A percentile compares a stretch with the other conserved stretches of the same genome.
Evolutionary conservation across 306 rosid species (phyloP).

Genomic region (Inga oerstediana): DNA sequence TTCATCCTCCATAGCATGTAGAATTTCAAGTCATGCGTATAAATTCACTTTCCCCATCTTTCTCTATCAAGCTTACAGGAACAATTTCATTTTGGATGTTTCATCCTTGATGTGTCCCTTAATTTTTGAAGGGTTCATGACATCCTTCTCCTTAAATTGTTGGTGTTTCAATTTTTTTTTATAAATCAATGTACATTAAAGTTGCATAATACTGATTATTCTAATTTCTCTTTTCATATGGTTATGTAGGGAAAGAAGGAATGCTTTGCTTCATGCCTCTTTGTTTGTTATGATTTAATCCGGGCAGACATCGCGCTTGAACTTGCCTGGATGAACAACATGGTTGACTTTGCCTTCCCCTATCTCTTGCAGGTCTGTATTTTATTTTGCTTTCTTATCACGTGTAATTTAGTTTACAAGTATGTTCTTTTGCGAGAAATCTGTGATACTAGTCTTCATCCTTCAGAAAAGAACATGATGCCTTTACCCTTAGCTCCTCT

Average conservation of each 20-base stretch:
- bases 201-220: constrained; percentile 1
- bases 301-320: constrained; percentile 87
- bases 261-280: constrained; percentile 96
- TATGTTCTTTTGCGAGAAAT: background rate
- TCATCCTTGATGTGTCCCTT: background rate
- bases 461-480: background rate
- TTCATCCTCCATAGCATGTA: background rate
- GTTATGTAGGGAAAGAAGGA: constrained; percentile 94
- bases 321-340: constrained; percentile 95
- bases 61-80: constrained; percentile 4
- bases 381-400: constrained; percentile 16
- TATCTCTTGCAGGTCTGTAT: constrained; percentile 79
- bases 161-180: constrained; percentile 11
- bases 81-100: background rate
- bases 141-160: background rate
- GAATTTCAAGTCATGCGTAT: constrained; percentile 17
- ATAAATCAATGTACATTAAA: background rate
- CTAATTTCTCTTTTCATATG: constrained; percentile 28
- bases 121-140: constrained; percentile 4
- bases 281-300: constrained; percentile 92
- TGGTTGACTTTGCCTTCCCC: constrained; percentile 94
- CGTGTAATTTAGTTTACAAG: background rate
- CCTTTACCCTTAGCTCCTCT: background rate
- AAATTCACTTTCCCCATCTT: constrained; percentile 22
- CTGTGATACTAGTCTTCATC: background rate